Percentiles rank a stretch among this genome's conserved stretches.
Conservation (phyloP, 441 rosid genomes). For the Mallotus repandus region DNA sequence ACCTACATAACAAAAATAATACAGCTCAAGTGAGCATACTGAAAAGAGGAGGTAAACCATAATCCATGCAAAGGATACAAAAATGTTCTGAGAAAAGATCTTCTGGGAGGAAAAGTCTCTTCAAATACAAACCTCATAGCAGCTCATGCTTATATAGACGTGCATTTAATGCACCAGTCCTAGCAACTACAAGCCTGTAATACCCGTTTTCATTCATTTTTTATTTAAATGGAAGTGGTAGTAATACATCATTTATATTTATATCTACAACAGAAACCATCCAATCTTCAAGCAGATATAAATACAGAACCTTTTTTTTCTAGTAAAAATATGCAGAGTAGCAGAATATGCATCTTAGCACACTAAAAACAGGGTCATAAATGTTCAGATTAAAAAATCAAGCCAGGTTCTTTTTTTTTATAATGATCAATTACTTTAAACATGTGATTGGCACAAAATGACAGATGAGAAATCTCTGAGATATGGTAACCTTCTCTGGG, state of each 20-base stretch:
- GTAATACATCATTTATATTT: not conserved
- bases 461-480: not conserved
- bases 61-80: constrained; percentile 2
- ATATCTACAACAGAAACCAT: not conserved
- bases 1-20: constrained; percentile 34
- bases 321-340: not conserved
- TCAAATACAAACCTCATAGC: not conserved
- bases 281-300: not conserved
- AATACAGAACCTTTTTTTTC: not conserved
- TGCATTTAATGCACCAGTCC: not conserved
- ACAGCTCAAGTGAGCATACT: constrained; percentile 10
- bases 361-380: not conserved
- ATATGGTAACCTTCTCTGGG: constrained; percentile 42
- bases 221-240: not conserved
- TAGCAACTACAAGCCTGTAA: not conserved
- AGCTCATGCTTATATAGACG: not conserved
- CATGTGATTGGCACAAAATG: not conserved
- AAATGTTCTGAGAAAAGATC: not conserved
- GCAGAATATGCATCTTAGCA: not conserved
- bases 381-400: not conserved
- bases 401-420: not conserved
- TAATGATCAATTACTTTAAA: not conserved
- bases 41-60: not conserved
- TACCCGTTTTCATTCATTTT: not conserved
- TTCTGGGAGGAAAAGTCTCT: not conserved